These are phyloP conservation scores for Cucumis variabilis DNA, from an alignment of 331 rosid genomes.

Conservation along the genomic window DNA sequence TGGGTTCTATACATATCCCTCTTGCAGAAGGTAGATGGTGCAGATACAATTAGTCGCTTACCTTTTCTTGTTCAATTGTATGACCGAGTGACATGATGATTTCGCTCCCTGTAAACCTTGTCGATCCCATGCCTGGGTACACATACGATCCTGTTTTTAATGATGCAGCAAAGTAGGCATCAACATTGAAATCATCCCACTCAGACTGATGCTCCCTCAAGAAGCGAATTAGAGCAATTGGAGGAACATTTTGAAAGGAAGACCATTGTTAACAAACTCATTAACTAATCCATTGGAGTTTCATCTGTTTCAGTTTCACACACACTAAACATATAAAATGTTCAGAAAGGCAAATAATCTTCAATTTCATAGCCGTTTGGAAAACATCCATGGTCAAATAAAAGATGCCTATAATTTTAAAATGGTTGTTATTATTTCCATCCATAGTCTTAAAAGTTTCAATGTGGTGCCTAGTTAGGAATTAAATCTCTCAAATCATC, in stretches of 20 bases:
- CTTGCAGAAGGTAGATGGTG: too few relatives aligned
- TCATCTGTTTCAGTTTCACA: background rate
- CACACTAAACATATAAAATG: background rate
- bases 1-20: background rate
- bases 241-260: conserved; percentile 73
- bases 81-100: conserved; percentile 98
- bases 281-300: background rate
- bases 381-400: too few relatives aligned
- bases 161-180: conserved; percentile 84
- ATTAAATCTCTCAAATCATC: too few relatives aligned
- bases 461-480: too few relatives aligned
- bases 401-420: too few relatives aligned
- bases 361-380: too few relatives aligned
- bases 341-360: too few relatives aligned
- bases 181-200: conserved; percentile 99
- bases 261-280: conserved; percentile 21
- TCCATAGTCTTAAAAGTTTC: too few relatives aligned
- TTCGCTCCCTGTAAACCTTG: conserved; percentile 93
- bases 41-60: conserved; percentile 15
- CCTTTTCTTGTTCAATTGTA: conserved; percentile 96
- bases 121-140: conserved; percentile 92
- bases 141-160: conserved; percentile 73
- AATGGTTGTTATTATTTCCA: too few relatives aligned
- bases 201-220: conserved; percentile 97
- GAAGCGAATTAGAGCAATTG: conserved; percentile 78